Conservation (phyloP, 106 monocot species). For the Dioscorea alata region DNA sequence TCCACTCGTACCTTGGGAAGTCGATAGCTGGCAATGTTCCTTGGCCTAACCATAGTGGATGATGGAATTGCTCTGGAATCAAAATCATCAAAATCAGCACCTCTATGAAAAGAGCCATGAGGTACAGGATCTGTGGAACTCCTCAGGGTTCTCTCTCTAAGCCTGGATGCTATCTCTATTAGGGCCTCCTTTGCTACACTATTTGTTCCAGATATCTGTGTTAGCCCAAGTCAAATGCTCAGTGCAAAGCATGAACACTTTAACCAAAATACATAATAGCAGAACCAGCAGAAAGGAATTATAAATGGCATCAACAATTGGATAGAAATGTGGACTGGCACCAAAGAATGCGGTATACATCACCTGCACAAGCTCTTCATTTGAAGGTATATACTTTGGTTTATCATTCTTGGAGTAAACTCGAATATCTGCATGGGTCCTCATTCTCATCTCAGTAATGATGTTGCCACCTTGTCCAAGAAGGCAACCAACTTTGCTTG, state of each 20-base stretch:
- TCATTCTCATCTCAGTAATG: slow-evolving; percentile 73
- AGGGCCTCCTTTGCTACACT: slow-evolving; percentile 50
- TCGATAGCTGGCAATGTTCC: slow-evolving; percentile 5
- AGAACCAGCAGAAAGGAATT: too few relatives aligned
- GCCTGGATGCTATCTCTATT: slow-evolving; percentile 49
- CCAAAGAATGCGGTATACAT: neutral
- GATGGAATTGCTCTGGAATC: slow-evolving; percentile 6
- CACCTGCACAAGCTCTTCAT: slow-evolving; percentile 85
- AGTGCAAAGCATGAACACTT: neutral
- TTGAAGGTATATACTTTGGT: slow-evolving; percentile 49
- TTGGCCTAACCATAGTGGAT: slow-evolving; percentile 18
- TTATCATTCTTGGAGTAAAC: slow-evolving; percentile 57
- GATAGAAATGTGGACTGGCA: neutral
- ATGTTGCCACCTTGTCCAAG: slow-evolving; percentile 67
- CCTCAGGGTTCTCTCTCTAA: slow-evolving; percentile 54
- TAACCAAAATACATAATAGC: too few relatives aligned
- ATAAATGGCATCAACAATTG: too few relatives aligned
- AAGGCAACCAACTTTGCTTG: slow-evolving; percentile 70
- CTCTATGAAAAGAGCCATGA: neutral
- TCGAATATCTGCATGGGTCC: slow-evolving; percentile 60
- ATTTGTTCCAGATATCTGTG: slow-evolving; percentile 55
- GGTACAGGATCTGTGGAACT: slow-evolving; percentile 13
- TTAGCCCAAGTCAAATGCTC: neutral
- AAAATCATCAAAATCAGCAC: neutral
- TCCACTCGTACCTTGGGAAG: too few relatives aligned